Evolutionary conservation across 768 basidiomycete genomes (phyloP).

Genomic region (Exsudoporus frostii): DNA sequence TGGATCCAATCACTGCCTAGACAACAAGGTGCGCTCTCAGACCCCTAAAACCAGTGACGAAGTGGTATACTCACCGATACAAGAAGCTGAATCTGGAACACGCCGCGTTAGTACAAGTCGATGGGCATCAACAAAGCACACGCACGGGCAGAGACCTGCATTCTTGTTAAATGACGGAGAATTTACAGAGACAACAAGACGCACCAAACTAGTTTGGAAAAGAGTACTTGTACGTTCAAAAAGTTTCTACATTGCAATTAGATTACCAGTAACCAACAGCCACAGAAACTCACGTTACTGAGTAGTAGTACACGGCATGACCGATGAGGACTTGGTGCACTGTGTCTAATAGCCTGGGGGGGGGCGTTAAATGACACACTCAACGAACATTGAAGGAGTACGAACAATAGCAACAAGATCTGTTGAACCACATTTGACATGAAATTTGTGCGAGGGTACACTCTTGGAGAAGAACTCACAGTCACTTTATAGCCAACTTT

Average conservation of each 20-base stretch:
- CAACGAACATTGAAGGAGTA: background rate
- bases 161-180: slow-evolving; percentile 16
- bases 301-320: slow-evolving; percentile 52
- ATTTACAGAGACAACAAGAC: slow-evolving; percentile 4
- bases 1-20: slow-evolving; percentile 50
- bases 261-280: background rate
- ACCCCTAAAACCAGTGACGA: background rate
- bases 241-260: slow-evolving; percentile 37
- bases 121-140: slow-evolving; percentile 1
- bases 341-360: slow-evolving; percentile 47
- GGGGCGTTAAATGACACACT: too few species aligned
- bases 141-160: slow-evolving; percentile 50
- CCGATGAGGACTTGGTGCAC: slow-evolving; percentile 51
- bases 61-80: slow-evolving; percentile 31
- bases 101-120: background rate
- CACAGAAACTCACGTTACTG: slow-evolving; percentile 43
- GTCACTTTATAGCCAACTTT: slow-evolving; percentile 45
- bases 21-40: background rate
- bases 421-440: slow-evolving; percentile 10
- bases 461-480: slow-evolving; percentile 37
- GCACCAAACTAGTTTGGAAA: slow-evolving; percentile 42
- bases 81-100: slow-evolving; percentile 41
- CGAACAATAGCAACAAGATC: slow-evolving; percentile 36
- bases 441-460: background rate
- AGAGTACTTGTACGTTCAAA: slow-evolving; percentile 34